phyloP scores from a whole-genome alignment of 1,284 basidiomycete genomes.

The Rhodotorula sp. region DNA sequence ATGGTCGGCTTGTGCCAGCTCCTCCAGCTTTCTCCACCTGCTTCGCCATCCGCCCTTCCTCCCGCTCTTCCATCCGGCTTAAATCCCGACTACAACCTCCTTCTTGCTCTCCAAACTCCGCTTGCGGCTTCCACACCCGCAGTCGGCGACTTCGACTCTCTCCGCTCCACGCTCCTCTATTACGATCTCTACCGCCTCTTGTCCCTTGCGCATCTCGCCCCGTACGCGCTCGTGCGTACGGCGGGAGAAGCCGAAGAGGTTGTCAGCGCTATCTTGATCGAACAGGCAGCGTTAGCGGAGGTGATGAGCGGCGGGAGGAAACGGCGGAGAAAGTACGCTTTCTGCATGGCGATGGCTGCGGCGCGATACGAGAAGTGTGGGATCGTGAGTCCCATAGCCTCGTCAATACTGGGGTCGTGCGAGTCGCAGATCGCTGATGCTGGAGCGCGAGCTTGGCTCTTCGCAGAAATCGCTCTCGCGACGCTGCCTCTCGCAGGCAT shows the following conservation, averaged over 20 bases:
- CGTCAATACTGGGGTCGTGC: background rate
- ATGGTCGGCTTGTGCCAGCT: constrained; percentile 51
- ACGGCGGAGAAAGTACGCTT: constrained; percentile 51
- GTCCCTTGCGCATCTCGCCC: background rate
- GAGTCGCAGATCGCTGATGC: background rate
- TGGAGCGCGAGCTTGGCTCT: background rate
- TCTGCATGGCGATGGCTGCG: constrained; percentile 55
- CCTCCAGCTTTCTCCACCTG: constrained; percentile 16
- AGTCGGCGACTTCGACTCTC: constrained; percentile 46
- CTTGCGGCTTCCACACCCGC: constrained; percentile 10
- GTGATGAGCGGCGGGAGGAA: constrained; percentile 46
- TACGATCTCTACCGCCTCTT: constrained; percentile 50
- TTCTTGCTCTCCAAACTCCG: constrained; percentile 47
- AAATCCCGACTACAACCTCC: constrained; percentile 48
- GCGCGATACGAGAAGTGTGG: constrained; percentile 57
- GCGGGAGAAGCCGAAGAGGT: constrained; percentile 54
- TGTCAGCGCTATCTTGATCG: constrained; percentile 55
- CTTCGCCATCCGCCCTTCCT: constrained; percentile 41
- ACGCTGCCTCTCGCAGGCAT: constrained; percentile 51
- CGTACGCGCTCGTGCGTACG: constrained; percentile 44
- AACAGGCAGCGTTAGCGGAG: constrained; percentile 55
- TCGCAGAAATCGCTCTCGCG: constrained; percentile 52
- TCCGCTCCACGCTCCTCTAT: constrained; percentile 51
- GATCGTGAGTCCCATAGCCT: constrained; percentile 47
- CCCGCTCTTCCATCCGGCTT: constrained; percentile 6